These are phyloP conservation scores for Lachnellula arida DNA, from an alignment of 2,329 filamentous ascomycete genomes.

Conservation along the genomic window DNA sequence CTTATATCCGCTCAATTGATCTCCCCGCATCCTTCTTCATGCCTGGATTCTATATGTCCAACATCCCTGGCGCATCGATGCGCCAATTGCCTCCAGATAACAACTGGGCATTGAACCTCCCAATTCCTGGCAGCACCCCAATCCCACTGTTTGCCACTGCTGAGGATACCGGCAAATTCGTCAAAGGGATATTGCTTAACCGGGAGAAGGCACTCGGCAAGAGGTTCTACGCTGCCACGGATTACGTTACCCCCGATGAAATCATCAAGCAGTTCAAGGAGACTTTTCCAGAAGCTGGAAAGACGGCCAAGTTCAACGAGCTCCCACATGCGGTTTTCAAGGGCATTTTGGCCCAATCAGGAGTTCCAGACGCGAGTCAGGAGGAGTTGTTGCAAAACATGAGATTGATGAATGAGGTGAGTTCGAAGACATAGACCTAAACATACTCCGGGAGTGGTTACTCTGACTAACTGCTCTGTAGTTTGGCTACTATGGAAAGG, in stretches of 20 bases:
- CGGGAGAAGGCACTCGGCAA: constrained; percentile 39
- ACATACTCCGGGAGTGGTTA: not conserved
- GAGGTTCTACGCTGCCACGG: constrained; percentile 39
- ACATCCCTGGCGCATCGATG: constrained; percentile 33
- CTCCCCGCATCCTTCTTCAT: constrained; percentile 45
- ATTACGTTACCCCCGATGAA: constrained; percentile 38
- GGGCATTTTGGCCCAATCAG: constrained; percentile 30
- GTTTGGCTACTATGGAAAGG: constrained; percentile 49
- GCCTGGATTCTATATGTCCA: constrained; percentile 49
- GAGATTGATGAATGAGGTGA: constrained; percentile 41
- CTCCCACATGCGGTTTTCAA: constrained; percentile 40
- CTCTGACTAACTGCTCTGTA: not conserved
- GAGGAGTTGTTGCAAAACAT: constrained; percentile 52
- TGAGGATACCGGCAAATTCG: constrained; percentile 34
- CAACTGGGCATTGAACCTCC: constrained; percentile 29
- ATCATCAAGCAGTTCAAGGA: constrained; percentile 38
- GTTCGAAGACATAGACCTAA: not conserved
- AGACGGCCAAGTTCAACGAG: constrained; percentile 34
- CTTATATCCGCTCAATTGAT: constrained; percentile 32
- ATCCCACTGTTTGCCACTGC: constrained; percentile 33
- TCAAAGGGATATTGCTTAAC: constrained; percentile 30
- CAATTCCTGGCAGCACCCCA: constrained; percentile 26
- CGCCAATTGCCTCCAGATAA: constrained; percentile 26
- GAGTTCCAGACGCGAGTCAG: constrained; percentile 37
- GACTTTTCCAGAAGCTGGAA: constrained; percentile 37